phyloP scores from a whole-genome alignment of 257 asterid genomes.

The Lithospermum erythrorhizon region DNA sequence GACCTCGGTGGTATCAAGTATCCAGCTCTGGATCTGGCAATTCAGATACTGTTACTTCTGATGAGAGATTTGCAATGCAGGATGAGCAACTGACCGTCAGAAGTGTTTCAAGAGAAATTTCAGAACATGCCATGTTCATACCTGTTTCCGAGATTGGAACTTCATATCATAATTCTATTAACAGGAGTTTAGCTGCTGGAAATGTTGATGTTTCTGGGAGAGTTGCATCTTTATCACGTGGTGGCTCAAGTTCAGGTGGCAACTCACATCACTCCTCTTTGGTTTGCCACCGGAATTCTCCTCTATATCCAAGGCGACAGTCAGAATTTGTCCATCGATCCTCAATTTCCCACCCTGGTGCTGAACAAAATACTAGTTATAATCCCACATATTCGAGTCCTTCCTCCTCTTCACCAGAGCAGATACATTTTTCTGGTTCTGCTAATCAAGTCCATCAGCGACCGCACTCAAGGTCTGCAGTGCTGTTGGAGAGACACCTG shows the following conservation, averaged over 20 bases:
- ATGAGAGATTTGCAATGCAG: conserved; percentile 13
- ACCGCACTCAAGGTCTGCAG: conserved; percentile 40
- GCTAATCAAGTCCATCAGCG: conserved; percentile 34
- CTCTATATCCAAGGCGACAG: conserved; percentile 49
- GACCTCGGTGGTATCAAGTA: conserved; percentile 47
- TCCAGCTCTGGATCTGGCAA: conserved; percentile 40
- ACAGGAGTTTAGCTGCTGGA: conserved; percentile 42
- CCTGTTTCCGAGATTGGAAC: conserved; percentile 44
- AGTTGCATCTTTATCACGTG: conserved; percentile 36
- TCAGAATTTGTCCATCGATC: conserved; percentile 67
- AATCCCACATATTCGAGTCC: conserved; percentile 27
- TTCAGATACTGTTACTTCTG: conserved; percentile 21
- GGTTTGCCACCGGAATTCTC: conserved; percentile 42
- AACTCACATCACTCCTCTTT: conserved; percentile 40
- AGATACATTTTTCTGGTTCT: conserved; percentile 36
- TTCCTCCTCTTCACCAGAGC: conserved; percentile 34
- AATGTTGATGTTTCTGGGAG: conserved; percentile 20
- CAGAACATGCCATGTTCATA: conserved; percentile 62
- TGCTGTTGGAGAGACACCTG: conserved; percentile 60
- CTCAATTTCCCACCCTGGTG: conserved; percentile 36
- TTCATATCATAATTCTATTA: conserved; percentile 37
- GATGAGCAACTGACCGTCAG: conserved; percentile 29
- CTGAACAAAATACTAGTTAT: conserved; percentile 37
- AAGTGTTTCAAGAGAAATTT: conserved; percentile 51
- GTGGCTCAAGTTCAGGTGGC: conserved; percentile 31